These are phyloP conservation scores for Thalassiosira profunda DNA, from an alignment of 108 stramenopile genomes.

Conservation along the genomic window DNA sequence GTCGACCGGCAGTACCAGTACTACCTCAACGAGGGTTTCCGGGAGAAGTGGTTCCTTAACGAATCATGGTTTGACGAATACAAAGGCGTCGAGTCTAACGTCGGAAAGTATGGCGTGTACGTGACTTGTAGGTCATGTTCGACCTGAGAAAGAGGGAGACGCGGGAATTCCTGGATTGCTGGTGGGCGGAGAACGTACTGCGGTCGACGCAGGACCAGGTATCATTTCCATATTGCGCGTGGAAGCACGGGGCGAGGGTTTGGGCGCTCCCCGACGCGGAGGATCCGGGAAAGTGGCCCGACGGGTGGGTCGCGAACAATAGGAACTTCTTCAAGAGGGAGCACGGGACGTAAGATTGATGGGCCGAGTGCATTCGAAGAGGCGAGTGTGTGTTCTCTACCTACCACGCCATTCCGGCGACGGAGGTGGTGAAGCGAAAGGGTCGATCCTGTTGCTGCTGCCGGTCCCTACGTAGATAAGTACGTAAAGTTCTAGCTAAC, in stretches of 20 bases:
- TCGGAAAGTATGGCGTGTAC: neutral
- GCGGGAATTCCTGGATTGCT: neutral
- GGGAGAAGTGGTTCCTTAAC: neutral
- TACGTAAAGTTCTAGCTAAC: too few relatives aligned
- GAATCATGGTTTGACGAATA: neutral
- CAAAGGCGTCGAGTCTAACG: neutral
- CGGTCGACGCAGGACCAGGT: slow-evolving; percentile 3
- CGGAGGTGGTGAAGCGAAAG: too few relatives aligned
- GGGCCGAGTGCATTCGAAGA: too few relatives aligned
- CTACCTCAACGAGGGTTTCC: neutral
- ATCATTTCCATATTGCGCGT: neutral
- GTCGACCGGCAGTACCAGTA: neutral
- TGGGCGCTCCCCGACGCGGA: neutral
- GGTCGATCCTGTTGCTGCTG: too few relatives aligned
- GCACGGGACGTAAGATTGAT: too few relatives aligned
- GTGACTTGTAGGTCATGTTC: slow-evolving; percentile 8
- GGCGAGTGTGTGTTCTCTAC: too few relatives aligned
- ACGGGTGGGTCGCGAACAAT: neutral
- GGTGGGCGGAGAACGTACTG: neutral
- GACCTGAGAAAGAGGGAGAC: neutral
- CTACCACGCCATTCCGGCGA: too few relatives aligned
- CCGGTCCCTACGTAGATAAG: too few relatives aligned
- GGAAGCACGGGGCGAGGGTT: neutral
- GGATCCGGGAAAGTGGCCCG: too few relatives aligned
- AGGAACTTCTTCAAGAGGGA: neutral